These are phyloP conservation scores for Scorias spongiosa DNA, from an alignment of 2,329 filamentous ascomycete species.

Conservation along the genomic window DNA sequence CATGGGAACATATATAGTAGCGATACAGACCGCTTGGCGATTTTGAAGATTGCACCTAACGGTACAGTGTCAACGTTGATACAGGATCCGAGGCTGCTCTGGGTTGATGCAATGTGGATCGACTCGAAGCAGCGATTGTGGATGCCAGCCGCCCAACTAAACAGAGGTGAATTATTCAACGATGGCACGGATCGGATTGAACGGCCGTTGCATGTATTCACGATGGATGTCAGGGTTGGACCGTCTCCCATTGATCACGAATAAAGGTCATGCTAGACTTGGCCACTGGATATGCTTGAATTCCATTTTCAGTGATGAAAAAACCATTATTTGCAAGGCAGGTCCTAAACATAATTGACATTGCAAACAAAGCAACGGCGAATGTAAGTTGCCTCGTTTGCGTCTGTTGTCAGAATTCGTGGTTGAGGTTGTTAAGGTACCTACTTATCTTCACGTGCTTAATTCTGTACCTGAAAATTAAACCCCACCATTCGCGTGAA, in stretches of 20 bases:
- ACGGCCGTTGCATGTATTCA: slow-evolving; percentile 14
- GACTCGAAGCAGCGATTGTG: slow-evolving; percentile 12
- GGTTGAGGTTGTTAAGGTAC: too few species aligned
- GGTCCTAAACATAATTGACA: too few species aligned
- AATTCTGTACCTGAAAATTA: too few species aligned
- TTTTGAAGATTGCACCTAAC: slow-evolving; percentile 15
- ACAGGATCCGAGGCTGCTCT: slow-evolving; percentile 16
- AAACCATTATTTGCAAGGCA: too few species aligned
- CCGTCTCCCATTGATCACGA: slow-evolving; percentile 16
- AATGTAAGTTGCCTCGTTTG: too few species aligned
- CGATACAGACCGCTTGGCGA: slow-evolving; percentile 19
- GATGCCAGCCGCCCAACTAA: slow-evolving; percentile 19
- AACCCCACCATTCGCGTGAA: too few species aligned
- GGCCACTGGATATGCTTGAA: too few species aligned
- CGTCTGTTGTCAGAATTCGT: too few species aligned
- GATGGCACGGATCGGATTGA: slow-evolving; percentile 12
- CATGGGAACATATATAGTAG: slow-evolving; percentile 23
- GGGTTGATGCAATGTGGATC: slow-evolving; percentile 21
- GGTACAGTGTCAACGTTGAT: slow-evolving; percentile 14
- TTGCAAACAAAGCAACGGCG: too few species aligned
- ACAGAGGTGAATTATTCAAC: slow-evolving; percentile 16
- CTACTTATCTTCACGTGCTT: too few species aligned
- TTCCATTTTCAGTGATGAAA: too few species aligned
- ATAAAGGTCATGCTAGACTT: background rate
- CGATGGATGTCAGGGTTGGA: slow-evolving; percentile 14